Evolutionary conservation across 495 filamentous ascomycete genomes (phyloP), one percentile per base, ranked within the genome.

Genomic region (Penicillium verhagenii): DNA sequence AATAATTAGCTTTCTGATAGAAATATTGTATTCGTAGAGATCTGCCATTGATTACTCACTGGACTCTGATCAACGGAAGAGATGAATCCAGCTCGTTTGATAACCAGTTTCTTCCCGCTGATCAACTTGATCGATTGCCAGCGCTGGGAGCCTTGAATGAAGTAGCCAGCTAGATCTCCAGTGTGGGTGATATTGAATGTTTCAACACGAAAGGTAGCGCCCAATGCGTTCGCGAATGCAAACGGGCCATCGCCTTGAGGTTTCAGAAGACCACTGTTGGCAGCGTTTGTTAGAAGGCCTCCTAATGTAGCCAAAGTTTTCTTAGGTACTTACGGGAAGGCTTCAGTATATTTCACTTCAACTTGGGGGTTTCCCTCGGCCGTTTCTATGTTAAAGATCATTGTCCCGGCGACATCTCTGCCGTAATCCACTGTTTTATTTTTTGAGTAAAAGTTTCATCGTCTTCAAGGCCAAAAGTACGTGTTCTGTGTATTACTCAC

Each of bases 11-110:
- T n/a, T n/a, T n/a, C n/a, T n/a, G n/a, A n/a, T n/a, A n/a, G n/a
- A 35, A 35, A 10, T 35, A 35, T 35, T 35, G 31, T n/a, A n/a
- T n/a, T n/a, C n/a, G n/a, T n/a, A n/a, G n/a, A n/a, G n/a, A n/a
- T n/a, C n/a, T n/a, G n/a, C n/a, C n/a, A n/a, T n/a, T 2, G 31
- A 14, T 1, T 2, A 35, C 31, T 35, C 31, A 35, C 31, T 10
- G 31, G 31, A 35, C 47, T 50, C 20, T 50, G 47, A n/a, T 50
- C 47, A 23, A 50, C 47, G 19, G 47, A 50, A 24, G 47, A 50
- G 16, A 50, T 35, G 16, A 50, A 50, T 7, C 47, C 47, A 50
- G 48, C 33, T 0, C 13, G 48, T 26, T 40, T 13, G 19, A 51
- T 40, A 7, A 39, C 23, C 14, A 40, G 29, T 2, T 51, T 40